Base-by-base conservation (phyloP, 2,329 filamentous ascomycete species). In the Fusarium anthophilum region DNA sequence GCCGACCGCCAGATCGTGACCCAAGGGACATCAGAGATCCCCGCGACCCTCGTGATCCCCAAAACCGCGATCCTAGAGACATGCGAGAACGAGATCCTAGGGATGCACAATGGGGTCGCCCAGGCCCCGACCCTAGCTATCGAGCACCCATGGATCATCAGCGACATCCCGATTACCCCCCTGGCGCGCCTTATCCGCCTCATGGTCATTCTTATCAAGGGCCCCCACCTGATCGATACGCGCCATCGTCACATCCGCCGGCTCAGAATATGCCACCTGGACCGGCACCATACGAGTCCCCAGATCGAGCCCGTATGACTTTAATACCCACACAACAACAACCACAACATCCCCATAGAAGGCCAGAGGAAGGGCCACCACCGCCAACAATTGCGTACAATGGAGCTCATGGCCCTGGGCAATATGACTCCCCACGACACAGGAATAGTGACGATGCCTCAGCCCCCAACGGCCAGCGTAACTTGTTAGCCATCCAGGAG, bases 401-500 rank as follows among this genome's bases (percentile, higher is more conserved):
- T 66, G 81, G 82, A 20, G 80, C 81, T 15, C 84, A 84, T 58
- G 84, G 83, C 9, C 79, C 83, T 3, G 82, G 82, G 9, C 79
- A 83, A 38, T 86, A 48, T 79, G 87, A 68, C 78, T 84, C 66
- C 79, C 82, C 76, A 78, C 86, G 75, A 76, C 81, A 79, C 30
- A 76, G 80, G 10, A 79, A 74, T 37, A 80, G 81, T 73, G 90
- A 88, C 58, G 89, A 88, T 63, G 87, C 90, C 56, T 86, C 89
- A 38, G 86, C 90, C 45, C 87, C 90, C 59, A 83, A 83, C 61
- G 70, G 73, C 54, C 91, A 87, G 68, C 87, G 93, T 70, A 91
- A 89, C 43, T 86, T 97, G 48, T 85, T 98, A n/a, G 91, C 91
- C 7, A 88, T 97, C 17, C 94, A 97, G 76, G 92, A 94, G 65